phyloP scores from a whole-genome alignment of 108 stramenopile genomes.

The Seminavis robusta region DNA sequence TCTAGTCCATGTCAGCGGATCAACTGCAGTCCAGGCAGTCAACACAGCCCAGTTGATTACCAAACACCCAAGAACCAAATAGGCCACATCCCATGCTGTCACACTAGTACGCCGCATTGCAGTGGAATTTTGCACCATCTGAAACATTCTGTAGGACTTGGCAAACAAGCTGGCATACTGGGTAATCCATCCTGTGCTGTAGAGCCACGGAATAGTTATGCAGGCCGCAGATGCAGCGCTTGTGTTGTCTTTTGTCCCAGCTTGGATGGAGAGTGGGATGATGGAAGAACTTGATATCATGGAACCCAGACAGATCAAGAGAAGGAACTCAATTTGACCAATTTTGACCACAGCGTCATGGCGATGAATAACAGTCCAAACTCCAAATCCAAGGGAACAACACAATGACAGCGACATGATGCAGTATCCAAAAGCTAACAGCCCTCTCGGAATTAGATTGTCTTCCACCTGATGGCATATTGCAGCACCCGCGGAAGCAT shows the following conservation, averaged over 20 bases:
- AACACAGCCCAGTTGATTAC: constrained; percentile 24
- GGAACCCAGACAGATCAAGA: constrained; percentile 39
- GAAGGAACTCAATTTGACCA: constrained; percentile 37
- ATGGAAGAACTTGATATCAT: constrained; percentile 31
- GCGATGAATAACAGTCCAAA: constrained; percentile 30
- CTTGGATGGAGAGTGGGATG: constrained; percentile 35
- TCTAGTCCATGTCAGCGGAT: constrained; percentile 12
- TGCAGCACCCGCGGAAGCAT: too few relatives aligned
- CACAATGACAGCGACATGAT: constrained; percentile 28
- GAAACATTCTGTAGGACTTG: constrained; percentile 30
- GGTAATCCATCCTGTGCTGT: constrained; percentile 43
- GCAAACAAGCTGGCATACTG: constrained; percentile 37
- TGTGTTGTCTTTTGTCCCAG: constrained; percentile 18
- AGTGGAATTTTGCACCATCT: not conserved
- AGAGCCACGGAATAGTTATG: constrained; percentile 31
- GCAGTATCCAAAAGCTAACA: constrained; percentile 30
- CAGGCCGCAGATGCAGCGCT: constrained; percentile 31
- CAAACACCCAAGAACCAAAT: constrained; percentile 18
- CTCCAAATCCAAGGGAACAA: constrained; percentile 22
- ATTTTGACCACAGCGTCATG: constrained; percentile 36
- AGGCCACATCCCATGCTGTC: constrained; percentile 13
- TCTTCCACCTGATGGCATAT: too few relatives aligned
- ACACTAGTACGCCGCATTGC: constrained; percentile 1
- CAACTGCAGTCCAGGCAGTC: constrained; percentile 27
- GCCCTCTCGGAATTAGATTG: constrained; percentile 17